Evolutionary conservation across 139 green algal genomes (phyloP).

Genomic region (Diplosphaera chodatii): DNA sequence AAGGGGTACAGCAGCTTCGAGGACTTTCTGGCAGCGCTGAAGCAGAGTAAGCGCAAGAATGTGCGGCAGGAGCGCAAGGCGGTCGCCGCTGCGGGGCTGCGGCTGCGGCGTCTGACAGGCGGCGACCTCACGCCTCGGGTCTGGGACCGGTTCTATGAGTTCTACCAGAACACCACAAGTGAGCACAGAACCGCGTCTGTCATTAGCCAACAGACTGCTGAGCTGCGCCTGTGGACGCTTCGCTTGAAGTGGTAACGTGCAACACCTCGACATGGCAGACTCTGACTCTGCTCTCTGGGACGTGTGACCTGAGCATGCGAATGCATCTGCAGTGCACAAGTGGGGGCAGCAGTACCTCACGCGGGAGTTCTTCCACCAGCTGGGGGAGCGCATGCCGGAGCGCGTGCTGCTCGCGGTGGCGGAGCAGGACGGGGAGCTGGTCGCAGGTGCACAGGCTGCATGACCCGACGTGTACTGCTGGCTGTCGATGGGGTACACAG

Average conservation of each 20-base stretch:
- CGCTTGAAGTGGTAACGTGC: no score
- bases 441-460: slow-evolving; percentile 1
- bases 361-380: slow-evolving; percentile 74
- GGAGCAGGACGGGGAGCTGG: slow-evolving; percentile 27
- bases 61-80: slow-evolving; percentile 87
- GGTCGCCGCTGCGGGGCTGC: slow-evolving; percentile 45
- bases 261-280: no score
- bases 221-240: no score
- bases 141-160: slow-evolving; percentile 82
- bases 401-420: slow-evolving; percentile 79
- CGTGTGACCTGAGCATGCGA: slow-evolving; percentile 5
- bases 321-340: slow-evolving; percentile 37
- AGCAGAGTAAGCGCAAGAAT: slow-evolving; percentile 80
- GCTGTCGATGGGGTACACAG: no score
- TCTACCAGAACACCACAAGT: slow-evolving; percentile 66
- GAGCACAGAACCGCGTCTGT: neutral
- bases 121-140: slow-evolving; percentile 45
- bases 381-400: slow-evolving; percentile 60
- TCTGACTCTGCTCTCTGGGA: no score
- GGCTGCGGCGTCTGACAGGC: slow-evolving; percentile 53
- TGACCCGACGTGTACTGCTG: no score
- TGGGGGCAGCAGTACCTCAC: slow-evolving; percentile 88
- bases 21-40: slow-evolving; percentile 73
- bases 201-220: no score
- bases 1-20: slow-evolving; percentile 68